Evolutionary conservation across 768 basidiomycete genomes (phyloP).

Genomic region (Suillus clintonianus): DNA sequence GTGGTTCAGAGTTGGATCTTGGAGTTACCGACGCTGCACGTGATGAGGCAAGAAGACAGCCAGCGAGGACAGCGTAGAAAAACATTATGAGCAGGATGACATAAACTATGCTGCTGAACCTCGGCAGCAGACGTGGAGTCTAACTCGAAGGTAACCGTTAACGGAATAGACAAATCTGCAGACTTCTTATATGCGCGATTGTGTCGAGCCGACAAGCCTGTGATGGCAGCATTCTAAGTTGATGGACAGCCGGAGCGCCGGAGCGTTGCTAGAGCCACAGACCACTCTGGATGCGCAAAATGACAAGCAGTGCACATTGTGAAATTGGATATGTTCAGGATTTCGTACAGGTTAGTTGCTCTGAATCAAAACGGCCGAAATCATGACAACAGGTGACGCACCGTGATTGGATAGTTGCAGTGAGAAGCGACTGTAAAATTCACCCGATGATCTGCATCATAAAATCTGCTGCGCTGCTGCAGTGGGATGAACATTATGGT

Average conservation of each 20-base stretch:
- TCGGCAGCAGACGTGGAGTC: neutral
- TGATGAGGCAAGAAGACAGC: constrained; percentile 1
- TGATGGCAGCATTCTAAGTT: neutral
- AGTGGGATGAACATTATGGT: neutral
- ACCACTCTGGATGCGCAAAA: neutral
- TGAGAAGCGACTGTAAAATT: neutral
- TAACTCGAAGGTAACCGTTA: neutral
- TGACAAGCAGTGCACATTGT: neutral
- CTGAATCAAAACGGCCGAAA: neutral
- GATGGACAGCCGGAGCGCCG: neutral
- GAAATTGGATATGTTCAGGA: neutral
- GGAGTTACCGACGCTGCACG: constrained; percentile 20
- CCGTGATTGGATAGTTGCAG: neutral
- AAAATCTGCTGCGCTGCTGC: neutral
- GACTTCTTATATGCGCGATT: neutral
- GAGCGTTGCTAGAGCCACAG: neutral
- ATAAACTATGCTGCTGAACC: neutral
- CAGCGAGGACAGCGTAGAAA: neutral
- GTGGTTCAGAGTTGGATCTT: constrained; percentile 2
- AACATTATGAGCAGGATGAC: neutral
- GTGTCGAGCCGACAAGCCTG: neutral
- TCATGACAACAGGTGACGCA: neutral
- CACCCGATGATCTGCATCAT: neutral
- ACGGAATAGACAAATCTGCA: neutral
- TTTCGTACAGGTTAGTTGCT: neutral